A percentile compares a stretch with the other conserved stretches of the same genome.
phyloP scores from a whole-genome alignment of 1,284 basidiomycete species.

The Pyrrhoderma noxium region DNA sequence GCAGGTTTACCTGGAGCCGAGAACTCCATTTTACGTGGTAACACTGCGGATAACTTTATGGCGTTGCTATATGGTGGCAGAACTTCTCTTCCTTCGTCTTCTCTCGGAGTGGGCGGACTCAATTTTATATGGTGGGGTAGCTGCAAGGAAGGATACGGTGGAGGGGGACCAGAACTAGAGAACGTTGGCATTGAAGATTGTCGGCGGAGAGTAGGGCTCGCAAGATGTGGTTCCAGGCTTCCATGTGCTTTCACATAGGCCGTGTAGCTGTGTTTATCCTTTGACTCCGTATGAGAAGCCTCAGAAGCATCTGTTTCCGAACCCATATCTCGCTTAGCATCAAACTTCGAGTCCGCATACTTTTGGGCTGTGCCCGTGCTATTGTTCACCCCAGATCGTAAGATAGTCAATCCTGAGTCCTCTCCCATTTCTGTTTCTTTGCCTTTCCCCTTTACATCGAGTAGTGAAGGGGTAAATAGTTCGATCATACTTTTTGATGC shows the following conservation, averaged over 20 bases:
- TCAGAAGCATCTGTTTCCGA: too few species aligned
- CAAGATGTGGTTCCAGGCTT: not conserved
- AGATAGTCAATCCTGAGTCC: too few species aligned
- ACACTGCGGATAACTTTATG: slow-evolving; percentile 77
- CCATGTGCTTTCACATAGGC: too few species aligned
- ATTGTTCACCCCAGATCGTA: too few species aligned
- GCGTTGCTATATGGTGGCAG: slow-evolving; percentile 81
- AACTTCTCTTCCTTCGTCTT: slow-evolving; percentile 74
- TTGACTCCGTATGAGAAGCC: not conserved
- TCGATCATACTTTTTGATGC: slow-evolving; percentile 54
- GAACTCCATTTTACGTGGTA: slow-evolving; percentile 97
- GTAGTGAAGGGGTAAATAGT: slow-evolving; percentile 27
- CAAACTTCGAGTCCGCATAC: too few species aligned
- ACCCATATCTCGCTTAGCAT: too few species aligned
- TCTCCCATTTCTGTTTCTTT: not conserved
- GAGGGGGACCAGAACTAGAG: slow-evolving; percentile 38
- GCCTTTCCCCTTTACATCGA: slow-evolving; percentile 9
- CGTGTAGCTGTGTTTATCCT: too few species aligned
- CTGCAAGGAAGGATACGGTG: slow-evolving; percentile 43
- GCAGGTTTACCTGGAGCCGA: slow-evolving; percentile 77
- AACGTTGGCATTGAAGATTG: slow-evolving; percentile 54
- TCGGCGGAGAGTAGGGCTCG: slow-evolving; percentile 30
- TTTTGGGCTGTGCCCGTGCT: too few species aligned
- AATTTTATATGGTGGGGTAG: slow-evolving; percentile 4
- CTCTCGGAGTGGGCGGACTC: slow-evolving; percentile 25